These are phyloP conservation scores for Russula olivacea DNA, from an alignment of 768 basidiomycete genomes.

Conservation along the genomic window DNA sequence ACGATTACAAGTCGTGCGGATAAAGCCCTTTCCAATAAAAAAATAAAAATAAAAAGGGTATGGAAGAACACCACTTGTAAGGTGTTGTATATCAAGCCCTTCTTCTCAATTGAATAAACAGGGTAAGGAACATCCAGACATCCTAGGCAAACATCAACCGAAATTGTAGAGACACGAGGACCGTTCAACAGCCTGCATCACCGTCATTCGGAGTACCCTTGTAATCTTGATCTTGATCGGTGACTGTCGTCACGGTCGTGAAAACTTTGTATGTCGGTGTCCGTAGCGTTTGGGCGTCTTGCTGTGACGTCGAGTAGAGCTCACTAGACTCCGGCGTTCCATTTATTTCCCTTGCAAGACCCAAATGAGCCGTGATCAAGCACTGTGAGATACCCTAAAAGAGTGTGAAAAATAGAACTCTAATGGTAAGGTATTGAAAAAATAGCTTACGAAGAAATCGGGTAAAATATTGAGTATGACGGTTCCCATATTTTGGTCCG, in stretches of 20 bases:
- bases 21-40: no score
- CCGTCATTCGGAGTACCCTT: background rate
- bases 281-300: background rate
- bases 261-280: background rate
- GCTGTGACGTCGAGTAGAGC: background rate
- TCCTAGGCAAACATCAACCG: no score
- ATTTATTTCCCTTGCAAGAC: slow-evolving; percentile 14
- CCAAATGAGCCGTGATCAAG: slow-evolving; percentile 28
- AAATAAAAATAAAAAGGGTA: no score
- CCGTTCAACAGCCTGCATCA: background rate
- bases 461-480: slow-evolving; percentile 7
- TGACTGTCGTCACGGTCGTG: background rate
- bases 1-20: no score
- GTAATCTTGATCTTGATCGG: background rate
- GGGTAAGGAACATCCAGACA: background rate
- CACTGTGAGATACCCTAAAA: slow-evolving; percentile 28
- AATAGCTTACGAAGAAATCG: slow-evolving; percentile 16
- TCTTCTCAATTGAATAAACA: no score
- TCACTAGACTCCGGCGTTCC: background rate
- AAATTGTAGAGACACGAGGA: background rate
- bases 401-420: background rate
- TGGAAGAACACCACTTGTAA: no score
- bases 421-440: background rate
- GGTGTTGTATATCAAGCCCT: no score
- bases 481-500: background rate